These are phyloP conservation scores for Gonapodya prolifera DNA, from an alignment of 192 early-diverging fungal genomes.

Conservation along the genomic window DNA sequence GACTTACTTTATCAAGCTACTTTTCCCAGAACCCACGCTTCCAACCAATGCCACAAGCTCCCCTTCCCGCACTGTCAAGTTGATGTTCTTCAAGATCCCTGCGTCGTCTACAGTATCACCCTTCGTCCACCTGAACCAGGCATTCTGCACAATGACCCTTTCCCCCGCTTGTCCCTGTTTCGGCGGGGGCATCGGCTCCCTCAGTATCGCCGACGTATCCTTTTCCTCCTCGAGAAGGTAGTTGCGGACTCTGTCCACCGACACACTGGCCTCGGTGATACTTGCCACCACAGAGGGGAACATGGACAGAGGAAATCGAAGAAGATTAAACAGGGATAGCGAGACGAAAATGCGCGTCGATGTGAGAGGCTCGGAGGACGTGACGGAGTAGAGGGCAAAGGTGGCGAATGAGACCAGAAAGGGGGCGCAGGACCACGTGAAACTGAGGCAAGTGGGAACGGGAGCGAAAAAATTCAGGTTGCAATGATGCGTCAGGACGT, in stretches of 20 bases:
- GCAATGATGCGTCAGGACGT: no score
- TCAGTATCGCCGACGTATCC: constrained; percentile 50
- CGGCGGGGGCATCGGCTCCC: no score
- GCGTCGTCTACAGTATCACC: no score
- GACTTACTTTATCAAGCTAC: no score
- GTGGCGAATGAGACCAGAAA: constrained; percentile 77
- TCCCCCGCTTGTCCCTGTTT: no score
- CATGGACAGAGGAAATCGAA: constrained; percentile 73
- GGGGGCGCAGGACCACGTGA: constrained; percentile 72
- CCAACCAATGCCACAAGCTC: no score
- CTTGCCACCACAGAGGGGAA: constrained; percentile 73
- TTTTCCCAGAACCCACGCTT: constrained; percentile 61
- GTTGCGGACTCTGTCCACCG: constrained; percentile 61
- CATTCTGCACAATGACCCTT: constrained; percentile 23
- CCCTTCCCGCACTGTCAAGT: no score
- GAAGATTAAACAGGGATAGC: constrained; percentile 79
- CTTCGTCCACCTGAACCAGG: constrained; percentile 36
- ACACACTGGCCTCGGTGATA: constrained; percentile 67
- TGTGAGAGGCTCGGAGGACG: constrained; percentile 33
- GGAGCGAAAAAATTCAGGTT: no score
- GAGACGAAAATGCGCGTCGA: constrained; percentile 52
- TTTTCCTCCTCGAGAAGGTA: constrained; percentile 74
- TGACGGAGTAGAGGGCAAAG: constrained; percentile 60
- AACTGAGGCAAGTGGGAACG: no score
- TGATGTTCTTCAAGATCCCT: no score